phyloP scores from a whole-genome alignment of 1,284 basidiomycete species.

The Schizophyllum amplum region DNA sequence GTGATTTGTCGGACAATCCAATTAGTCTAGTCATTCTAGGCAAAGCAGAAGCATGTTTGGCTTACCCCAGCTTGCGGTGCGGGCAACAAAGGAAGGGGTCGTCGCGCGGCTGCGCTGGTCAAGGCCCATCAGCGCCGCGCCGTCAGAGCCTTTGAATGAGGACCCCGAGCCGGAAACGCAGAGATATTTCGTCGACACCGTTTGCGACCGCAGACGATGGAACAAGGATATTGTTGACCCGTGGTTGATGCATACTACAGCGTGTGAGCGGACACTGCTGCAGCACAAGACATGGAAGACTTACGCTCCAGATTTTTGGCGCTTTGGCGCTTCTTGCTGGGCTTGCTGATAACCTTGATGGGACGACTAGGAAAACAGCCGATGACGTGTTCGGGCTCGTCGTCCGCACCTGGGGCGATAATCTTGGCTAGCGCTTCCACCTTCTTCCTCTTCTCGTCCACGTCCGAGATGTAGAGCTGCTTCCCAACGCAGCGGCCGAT shows the following conservation, averaged over 20 bases:
- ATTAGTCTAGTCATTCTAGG: constrained; percentile 12
- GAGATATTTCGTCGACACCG: constrained; percentile 92
- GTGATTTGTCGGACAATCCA: constrained; percentile 5
- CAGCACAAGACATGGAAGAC: constrained; percentile 27
- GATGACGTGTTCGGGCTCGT: constrained; percentile 73
- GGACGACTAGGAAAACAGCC: constrained; percentile 84
- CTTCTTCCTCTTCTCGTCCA: constrained; percentile 87
- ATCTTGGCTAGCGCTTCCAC: constrained; percentile 88
- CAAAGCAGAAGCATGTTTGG: constrained; percentile 11
- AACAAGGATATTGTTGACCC: constrained; percentile 93
- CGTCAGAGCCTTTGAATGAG: constrained; percentile 87
- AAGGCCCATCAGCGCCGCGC: constrained; percentile 73
- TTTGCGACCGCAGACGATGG: constrained; percentile 90
- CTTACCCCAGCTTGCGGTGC: constrained; percentile 79
- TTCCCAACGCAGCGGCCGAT: constrained; percentile 86
- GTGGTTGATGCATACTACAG: constrained; percentile 85
- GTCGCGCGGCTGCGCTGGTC: constrained; percentile 63
- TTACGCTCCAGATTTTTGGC: constrained; percentile 87
- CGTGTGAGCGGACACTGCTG: constrained; percentile 10
- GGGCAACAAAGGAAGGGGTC: constrained; percentile 78
- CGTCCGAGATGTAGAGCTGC: constrained; percentile 85
- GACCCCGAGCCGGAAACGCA: constrained; percentile 88
- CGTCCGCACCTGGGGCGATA: constrained; percentile 71
- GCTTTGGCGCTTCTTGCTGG: constrained; percentile 92
- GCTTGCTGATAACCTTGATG: constrained; percentile 96